Conservation (phyloP, 2,329 filamentous ascomycete genomes). For the Elsinoe perseae region DNA sequence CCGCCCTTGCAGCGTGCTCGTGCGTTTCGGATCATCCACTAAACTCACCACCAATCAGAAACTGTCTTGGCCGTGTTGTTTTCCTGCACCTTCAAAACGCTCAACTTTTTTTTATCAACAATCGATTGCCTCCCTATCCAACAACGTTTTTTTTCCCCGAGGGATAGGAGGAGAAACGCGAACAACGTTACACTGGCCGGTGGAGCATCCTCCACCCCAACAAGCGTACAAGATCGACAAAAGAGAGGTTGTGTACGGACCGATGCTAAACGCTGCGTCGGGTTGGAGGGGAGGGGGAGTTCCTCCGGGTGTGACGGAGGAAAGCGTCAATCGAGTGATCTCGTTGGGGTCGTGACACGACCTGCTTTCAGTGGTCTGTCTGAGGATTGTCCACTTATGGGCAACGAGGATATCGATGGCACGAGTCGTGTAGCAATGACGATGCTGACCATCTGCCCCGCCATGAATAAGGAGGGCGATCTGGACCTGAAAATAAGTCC, state of each 20-base stretch:
- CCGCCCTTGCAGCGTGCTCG: conserved; percentile 13
- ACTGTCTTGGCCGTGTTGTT: conserved; percentile 13
- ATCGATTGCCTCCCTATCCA: conserved; percentile 11
- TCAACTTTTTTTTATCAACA: conserved; percentile 12
- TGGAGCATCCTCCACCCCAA: conserved; percentile 1
- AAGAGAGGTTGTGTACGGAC: background rate
- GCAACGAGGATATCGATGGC: background rate
- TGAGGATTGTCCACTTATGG: background rate
- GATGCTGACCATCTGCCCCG: conserved; percentile 3
- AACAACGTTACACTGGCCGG: background rate
- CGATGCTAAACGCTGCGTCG: background rate
- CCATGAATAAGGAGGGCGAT: background rate
- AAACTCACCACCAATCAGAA: conserved; percentile 13
- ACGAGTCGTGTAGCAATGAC: conserved; percentile 1
- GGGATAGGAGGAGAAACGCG: conserved; percentile 4
- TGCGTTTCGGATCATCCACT: conserved; percentile 12
- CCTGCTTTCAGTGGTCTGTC: background rate
- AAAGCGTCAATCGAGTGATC: background rate
- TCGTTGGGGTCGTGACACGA: conserved; percentile 1
- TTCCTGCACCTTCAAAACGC: conserved; percentile 12
- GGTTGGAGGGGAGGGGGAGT: background rate
- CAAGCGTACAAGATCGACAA: background rate
- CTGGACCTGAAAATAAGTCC: conserved; percentile 4
- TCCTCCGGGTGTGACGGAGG: conserved; percentile 6
- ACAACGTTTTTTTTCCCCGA: background rate